Evolutionary conservation across 495 filamentous ascomycete species (phyloP).

Genomic region (Daldinia grandis): DNA sequence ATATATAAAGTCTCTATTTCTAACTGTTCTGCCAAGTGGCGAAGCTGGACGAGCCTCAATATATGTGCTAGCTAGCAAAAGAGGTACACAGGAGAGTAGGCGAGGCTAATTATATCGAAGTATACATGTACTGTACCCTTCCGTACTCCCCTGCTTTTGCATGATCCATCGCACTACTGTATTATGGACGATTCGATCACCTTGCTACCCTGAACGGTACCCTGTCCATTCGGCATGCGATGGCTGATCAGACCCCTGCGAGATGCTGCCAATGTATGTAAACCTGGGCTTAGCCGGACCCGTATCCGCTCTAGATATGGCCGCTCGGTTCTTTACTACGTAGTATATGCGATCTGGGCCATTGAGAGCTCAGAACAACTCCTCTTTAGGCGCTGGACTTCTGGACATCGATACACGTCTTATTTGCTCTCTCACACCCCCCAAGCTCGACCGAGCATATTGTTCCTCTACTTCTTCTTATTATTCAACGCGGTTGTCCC

Average conservation of each 20-base stretch:
- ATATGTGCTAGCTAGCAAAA: slow-evolving; percentile 2
- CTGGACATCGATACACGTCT: slow-evolving; percentile 47
- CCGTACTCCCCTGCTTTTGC: slow-evolving; percentile 39
- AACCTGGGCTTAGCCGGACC: slow-evolving; percentile 49
- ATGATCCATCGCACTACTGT: slow-evolving; percentile 47
- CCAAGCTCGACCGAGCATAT: slow-evolving; percentile 50
- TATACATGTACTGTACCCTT: slow-evolving; percentile 38
- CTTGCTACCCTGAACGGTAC: slow-evolving; percentile 46
- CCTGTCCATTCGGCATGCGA: slow-evolving; percentile 46
- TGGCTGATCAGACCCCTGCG: slow-evolving; percentile 49
- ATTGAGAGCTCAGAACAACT: slow-evolving; percentile 50
- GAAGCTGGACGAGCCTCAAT: slow-evolving; percentile 40
- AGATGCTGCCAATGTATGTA: slow-evolving; percentile 44
- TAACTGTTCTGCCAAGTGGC: slow-evolving; percentile 35
- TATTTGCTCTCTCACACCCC: slow-evolving; percentile 48
- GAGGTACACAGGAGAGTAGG: slow-evolving; percentile 21
- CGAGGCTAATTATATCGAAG: slow-evolving; percentile 46
- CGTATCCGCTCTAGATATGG: slow-evolving; percentile 51
- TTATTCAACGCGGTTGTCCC: slow-evolving; percentile 47
- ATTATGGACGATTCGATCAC: slow-evolving; percentile 46
- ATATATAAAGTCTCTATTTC: slow-evolving; percentile 14
- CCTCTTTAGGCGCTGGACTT: slow-evolving; percentile 48
- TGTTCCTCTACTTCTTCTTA: slow-evolving; percentile 46
- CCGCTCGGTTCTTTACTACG: slow-evolving; percentile 48
- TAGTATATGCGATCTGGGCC: slow-evolving; percentile 48